Base-by-base conservation (phyloP, 257 asterid genomes). In the Marsdenia floribunda region DNA sequence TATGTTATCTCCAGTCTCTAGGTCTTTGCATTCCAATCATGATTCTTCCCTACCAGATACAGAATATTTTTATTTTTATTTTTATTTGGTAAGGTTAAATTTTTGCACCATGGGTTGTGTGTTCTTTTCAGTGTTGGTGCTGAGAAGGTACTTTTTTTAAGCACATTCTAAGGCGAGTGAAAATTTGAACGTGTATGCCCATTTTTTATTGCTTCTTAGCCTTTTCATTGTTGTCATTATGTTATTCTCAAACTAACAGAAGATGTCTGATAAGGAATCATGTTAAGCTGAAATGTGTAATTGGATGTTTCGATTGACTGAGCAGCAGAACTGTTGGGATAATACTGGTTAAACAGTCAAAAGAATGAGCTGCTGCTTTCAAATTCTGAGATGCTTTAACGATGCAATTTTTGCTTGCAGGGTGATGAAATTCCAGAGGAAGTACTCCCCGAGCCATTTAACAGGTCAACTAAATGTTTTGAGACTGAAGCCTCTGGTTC, bases 341-440 rank as follows among this genome's bases (percentile, higher is more conserved):
- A 15, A 22, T 47, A 26, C 7, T 15, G 4, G 29, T 33, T 26
- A 68, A 55, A 9, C 1, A 10, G 12, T 50, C 44, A 58, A 52
- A 19, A 12, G 67, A 66, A 22, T 15, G 1, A 49, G 53, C 21
- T 66, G 46, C 24, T 66, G 57, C 24, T 52, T 65, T 0, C 68
- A 7, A 66, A 54, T 14, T n/a, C 21, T 60, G 60, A 18, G 15
- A 26, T 63, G 11, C 65, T 37, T 11, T 73, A 18, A 47, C 46
- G 24, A 3, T 10, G 24, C 59, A 22, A 57, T 68, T 58, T 71
- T 33, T 82, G 52, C 42, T 68, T 58, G 75, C 93, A 95, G 98
- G 91, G 84, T 1, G 87, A 95, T 80, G 98, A 95, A 54, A 84
- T 95, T 74, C 97, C 99, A 1, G 91, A 83, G 85, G 96, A 77